Conservation (phyloP, 805 yeast species). For the Yarrowia divulgata region DNA sequence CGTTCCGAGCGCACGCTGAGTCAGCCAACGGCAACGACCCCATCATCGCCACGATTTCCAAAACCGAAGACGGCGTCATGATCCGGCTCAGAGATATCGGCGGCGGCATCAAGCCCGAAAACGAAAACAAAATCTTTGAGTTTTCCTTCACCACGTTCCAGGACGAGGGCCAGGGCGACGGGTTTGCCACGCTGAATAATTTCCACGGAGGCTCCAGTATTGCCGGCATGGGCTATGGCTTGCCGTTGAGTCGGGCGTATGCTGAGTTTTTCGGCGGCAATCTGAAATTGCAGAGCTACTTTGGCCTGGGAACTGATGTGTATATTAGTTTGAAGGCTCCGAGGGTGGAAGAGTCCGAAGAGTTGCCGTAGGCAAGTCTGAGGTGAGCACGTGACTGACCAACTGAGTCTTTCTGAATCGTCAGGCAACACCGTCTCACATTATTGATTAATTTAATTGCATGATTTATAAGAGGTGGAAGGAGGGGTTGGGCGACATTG, state of each 20-base stretch:
- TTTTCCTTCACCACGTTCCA: conserved; percentile 86
- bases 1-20: conserved; percentile 88
- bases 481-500: too few relatives aligned
- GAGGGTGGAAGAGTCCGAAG: background rate
- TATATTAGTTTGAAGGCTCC: conserved; percentile 55
- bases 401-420: too few relatives aligned
- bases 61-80: conserved; percentile 60
- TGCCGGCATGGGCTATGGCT: conserved; percentile 97
- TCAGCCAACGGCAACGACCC: conserved; percentile 54
- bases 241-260: conserved; percentile 82
- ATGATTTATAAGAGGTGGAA: background rate
- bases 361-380: background rate
- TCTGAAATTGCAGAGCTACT: conserved; percentile 70
- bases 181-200: conserved; percentile 63
- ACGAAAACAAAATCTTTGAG: conserved; percentile 74
- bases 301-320: conserved; percentile 82
- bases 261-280: conserved; percentile 76
- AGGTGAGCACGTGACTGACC: too few relatives aligned
- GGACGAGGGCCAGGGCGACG: conserved; percentile 59
- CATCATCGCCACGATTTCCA: conserved; percentile 58
- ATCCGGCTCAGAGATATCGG: conserved; percentile 86
- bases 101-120: conserved; percentile 79
- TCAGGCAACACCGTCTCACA: too few relatives aligned
- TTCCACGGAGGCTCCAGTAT: conserved; percentile 72
- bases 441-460: conserved; percentile 16